Evolutionary conservation across 768 basidiomycete species (phyloP).

Genomic region (Coprinellus micaceus): DNA sequence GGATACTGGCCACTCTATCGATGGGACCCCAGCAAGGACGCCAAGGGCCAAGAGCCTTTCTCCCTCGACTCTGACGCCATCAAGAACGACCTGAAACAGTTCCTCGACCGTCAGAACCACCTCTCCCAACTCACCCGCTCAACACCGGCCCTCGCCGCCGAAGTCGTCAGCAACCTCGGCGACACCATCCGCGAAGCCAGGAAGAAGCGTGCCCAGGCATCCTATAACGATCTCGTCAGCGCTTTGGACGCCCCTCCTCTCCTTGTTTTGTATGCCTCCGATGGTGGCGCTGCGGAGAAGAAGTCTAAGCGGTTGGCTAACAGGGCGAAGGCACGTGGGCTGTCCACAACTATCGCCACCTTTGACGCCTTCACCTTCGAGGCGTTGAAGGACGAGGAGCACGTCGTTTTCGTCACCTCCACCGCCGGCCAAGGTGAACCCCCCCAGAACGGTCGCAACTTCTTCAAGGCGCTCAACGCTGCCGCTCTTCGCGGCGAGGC

Average conservation of each 20-base stretch:
- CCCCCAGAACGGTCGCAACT: constrained; percentile 90
- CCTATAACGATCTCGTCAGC: constrained; percentile 79
- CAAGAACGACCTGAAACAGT: constrained; percentile 89
- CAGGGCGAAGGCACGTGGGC: constrained; percentile 80
- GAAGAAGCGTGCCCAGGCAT: constrained; percentile 72
- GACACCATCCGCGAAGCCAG: constrained; percentile 81
- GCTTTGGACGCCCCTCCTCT: constrained; percentile 88
- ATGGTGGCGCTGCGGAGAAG: constrained; percentile 96
- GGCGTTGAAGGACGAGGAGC: constrained; percentile 65
- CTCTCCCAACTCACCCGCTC: constrained; percentile 87
- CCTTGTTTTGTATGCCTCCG: constrained; percentile 88
- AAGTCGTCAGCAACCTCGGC: constrained; percentile 81
- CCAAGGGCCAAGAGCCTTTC: constrained; percentile 77
- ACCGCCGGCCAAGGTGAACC: constrained; percentile 97
- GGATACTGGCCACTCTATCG: constrained; percentile 99
- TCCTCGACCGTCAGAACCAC: constrained; percentile 96
- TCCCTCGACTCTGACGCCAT: constrained; percentile 88
- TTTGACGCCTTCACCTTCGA: constrained; percentile 81
- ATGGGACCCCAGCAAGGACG: constrained; percentile 90
- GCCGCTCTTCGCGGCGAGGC: constrained; percentile 55
- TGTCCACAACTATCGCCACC: constrained; percentile 69
- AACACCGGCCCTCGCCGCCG: constrained; percentile 74
- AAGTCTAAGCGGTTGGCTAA: constrained; percentile 82
- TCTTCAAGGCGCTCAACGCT: constrained; percentile 82
- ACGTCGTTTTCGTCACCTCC: constrained; percentile 86